Percentiles rank a stretch among this genome's conserved stretches.
These are phyloP conservation scores for Peniophora sp. DNA, from an alignment of 1,284 basidiomycete genomes.

Conservation along the genomic window DNA sequence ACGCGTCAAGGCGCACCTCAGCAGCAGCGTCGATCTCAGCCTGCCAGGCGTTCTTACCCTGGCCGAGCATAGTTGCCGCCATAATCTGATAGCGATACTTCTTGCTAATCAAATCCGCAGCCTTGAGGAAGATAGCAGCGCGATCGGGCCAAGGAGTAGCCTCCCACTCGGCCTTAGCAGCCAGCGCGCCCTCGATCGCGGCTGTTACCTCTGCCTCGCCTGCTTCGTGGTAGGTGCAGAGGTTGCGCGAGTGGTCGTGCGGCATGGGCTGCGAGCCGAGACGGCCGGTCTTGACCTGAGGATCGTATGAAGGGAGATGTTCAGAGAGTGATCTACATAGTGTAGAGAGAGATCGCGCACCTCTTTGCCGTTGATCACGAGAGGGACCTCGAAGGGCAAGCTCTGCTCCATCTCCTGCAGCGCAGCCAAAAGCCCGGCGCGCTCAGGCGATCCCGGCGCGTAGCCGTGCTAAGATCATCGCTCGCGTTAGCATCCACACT, in stretches of 20 bases:
- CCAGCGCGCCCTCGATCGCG: conserved; percentile 86
- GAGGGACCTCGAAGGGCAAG: conserved; percentile 87
- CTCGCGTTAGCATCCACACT: not conserved
- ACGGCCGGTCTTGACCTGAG: conserved; percentile 79
- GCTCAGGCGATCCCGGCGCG: conserved; percentile 74
- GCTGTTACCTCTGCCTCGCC: conserved; percentile 66
- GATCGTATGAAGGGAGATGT: conserved; percentile 2
- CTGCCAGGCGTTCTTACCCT: conserved; percentile 99
- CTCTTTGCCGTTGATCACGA: conserved; percentile 85
- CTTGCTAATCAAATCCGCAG: conserved; percentile 87
- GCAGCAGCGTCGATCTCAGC: conserved; percentile 99
- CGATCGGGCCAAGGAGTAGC: conserved; percentile 92
- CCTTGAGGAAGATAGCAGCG: conserved; percentile 96
- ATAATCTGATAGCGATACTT: conserved; percentile 95
- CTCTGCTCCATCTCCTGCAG: conserved; percentile 76
- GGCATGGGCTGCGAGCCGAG: conserved; percentile 72
- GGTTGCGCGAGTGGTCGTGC: conserved; percentile 72
- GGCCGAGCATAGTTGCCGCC: conserved; percentile 96
- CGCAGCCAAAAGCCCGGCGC: conserved; percentile 69
- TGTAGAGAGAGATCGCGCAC: conserved; percentile 17
- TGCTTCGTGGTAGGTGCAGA: conserved; percentile 89
- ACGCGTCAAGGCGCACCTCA: conserved; percentile 51
- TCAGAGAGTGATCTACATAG: not conserved
- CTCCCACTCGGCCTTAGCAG: conserved; percentile 88
- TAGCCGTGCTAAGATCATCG: conserved; percentile 44